phyloP scores from a whole-genome alignment of 2,329 filamentous ascomycete species.

The Dactylellina parvicollis region DNA sequence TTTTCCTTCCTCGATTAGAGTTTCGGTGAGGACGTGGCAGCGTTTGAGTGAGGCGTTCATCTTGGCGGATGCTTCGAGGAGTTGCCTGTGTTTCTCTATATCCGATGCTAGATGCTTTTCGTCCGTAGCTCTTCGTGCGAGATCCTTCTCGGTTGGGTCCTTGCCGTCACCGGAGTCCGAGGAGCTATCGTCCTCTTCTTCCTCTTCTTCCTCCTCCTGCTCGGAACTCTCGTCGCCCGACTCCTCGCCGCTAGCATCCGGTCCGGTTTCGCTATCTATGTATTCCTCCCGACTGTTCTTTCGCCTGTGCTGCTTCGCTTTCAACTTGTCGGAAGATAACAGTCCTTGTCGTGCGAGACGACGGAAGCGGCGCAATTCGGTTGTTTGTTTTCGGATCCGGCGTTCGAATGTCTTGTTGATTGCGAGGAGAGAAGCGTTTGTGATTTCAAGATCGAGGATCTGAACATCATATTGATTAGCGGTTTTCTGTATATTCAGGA shows the following conservation, averaged over 20 bases:
- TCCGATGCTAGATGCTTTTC: slow-evolving; percentile 86
- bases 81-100: slow-evolving; percentile 84
- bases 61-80: slow-evolving; percentile 89
- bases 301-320: slow-evolving; percentile 23
- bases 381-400: slow-evolving; percentile 88
- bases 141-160: slow-evolving; percentile 60
- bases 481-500: neutral
- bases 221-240: slow-evolving; percentile 60
- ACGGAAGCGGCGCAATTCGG: slow-evolving; percentile 84
- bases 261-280: slow-evolving; percentile 54
- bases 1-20: slow-evolving; percentile 85
- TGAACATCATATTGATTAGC: slow-evolving; percentile 37
- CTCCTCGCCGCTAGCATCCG: slow-evolving; percentile 62
- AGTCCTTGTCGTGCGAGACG: slow-evolving; percentile 84
- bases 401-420: slow-evolving; percentile 94
- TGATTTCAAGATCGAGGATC: slow-evolving; percentile 87
- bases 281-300: slow-evolving; percentile 57
- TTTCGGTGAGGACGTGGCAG: slow-evolving; percentile 88
- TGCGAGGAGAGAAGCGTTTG: slow-evolving; percentile 90
- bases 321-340: slow-evolving; percentile 65
- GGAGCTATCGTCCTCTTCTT: slow-evolving; percentile 62
- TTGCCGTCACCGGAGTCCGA: slow-evolving; percentile 61
- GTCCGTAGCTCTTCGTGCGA: slow-evolving; percentile 74
- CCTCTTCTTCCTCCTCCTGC: slow-evolving; percentile 63
- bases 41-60: slow-evolving; percentile 93